Evolutionary conservation across 164 flowering plant genomes (phyloP), one percentile per base, ranked within the genome.

Genomic region (Pachysandra terminalis): DNA sequence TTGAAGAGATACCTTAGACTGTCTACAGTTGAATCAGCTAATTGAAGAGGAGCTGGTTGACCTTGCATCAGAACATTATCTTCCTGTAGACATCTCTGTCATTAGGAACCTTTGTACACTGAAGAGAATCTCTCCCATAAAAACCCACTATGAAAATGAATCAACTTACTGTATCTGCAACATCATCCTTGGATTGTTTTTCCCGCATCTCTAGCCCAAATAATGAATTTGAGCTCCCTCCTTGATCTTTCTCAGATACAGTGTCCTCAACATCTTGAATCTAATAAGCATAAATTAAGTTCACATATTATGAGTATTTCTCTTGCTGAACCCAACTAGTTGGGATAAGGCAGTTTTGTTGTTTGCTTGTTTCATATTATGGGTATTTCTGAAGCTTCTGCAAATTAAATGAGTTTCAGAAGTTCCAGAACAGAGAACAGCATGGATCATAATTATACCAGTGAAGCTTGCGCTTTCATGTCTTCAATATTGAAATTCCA

Each of bases 401-500:
- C 68, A 37, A 66, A 56, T 24, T 54, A 49, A 21, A 37, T 52
- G 41, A 17, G 35, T 21, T 60, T 17, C 14, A 41, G 21, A 59
- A 51, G 17, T 10, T 2, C 6, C 16, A 17, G 19, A 17, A 9
- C 52, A n/a, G 45, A 27, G 28, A 58, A 68, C 37, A 53, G 56
- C 54, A 57, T 65, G 27, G 15, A 59, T 25, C 8, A 52, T 45
- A 6, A 21, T 8, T 54, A 53, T 90, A 95, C 97, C 93, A 92
- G 68, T 58, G 97, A 85, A 63, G 98, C 96, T 69, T 92, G 96
- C 40, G 92, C 88, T 78, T 93, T 92, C 78, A 96, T 25, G 75
- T 92, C 95, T 63, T 95, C 99, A 64, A 90, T 85, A 74, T 96
- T 81, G 74, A 96, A 96, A 68, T 90, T 86, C 99, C 99, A 96